A percentile compares a stretch with the other conserved stretches of the same genome.
phyloP scores from a whole-genome alignment of 2,329 filamentous ascomycete genomes.

The Pseudopyricularia javanii region DNA sequence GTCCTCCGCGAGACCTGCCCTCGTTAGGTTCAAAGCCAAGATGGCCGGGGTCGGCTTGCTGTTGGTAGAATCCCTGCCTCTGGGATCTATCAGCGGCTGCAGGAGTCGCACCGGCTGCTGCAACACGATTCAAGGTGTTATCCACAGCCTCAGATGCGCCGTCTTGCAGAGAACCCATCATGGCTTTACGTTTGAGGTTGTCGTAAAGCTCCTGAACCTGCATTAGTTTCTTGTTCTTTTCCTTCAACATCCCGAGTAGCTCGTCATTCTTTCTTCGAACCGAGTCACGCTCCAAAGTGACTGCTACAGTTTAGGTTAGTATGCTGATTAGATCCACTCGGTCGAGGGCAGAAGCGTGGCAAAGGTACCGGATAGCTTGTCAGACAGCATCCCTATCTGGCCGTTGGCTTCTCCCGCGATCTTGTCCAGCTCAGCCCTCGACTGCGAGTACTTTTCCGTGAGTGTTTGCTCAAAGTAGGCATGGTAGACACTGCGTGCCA shows the following conservation, averaged over 20 bases:
- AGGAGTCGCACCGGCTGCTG: constrained; percentile 6
- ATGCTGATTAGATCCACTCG: neutral
- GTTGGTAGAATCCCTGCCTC: neutral
- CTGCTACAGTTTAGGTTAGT: constrained; percentile 19
- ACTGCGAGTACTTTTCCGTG: constrained; percentile 42
- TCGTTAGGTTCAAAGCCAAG: neutral
- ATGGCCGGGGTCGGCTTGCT: neutral
- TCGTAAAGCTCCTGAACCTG: constrained; percentile 57
- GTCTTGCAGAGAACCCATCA: constrained; percentile 40
- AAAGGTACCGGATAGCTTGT: constrained; percentile 48
- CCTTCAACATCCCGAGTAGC: constrained; percentile 49
- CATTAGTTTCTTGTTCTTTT: constrained; percentile 58
- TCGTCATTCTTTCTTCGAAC: constrained; percentile 63
- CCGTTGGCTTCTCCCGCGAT: constrained; percentile 63
- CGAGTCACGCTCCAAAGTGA: constrained; percentile 49
- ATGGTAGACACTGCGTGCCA: neutral
- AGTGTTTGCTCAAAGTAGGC: neutral
- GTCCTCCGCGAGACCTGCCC: neutral
- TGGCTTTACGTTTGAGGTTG: constrained; percentile 42
- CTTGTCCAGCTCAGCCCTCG: constrained; percentile 59
- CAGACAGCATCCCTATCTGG: constrained; percentile 55
- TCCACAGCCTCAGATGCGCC: constrained; percentile 39
- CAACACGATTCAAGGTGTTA: constrained; percentile 18
- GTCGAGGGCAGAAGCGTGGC: neutral
- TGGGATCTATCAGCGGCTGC: neutral